Percentiles rank a stretch among this genome's conserved stretches.
These are phyloP conservation scores for Gastrolobium bilobum DNA, from an alignment of 306 rosid species.

Conservation along the genomic window DNA sequence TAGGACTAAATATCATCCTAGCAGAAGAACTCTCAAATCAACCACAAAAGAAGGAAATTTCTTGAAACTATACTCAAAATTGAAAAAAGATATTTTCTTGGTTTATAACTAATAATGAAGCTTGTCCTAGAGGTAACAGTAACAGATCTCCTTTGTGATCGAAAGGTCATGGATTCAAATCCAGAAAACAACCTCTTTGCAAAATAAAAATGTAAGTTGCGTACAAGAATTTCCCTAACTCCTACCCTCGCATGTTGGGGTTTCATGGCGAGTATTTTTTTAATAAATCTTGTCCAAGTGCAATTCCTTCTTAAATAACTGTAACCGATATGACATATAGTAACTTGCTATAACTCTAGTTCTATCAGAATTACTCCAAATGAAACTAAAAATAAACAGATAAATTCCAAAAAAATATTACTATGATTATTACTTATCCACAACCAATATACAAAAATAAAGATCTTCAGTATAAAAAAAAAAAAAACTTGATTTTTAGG, in stretches of 20 bases:
- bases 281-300: not conserved
- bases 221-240: no score
- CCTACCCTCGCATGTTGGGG: no score
- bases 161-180: no score
- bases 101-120: not conserved
- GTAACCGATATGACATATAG: not conserved
- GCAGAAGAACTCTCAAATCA: not conserved
- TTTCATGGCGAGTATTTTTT: no score
- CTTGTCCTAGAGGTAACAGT: not conserved
- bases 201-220: no score
- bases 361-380: constrained; percentile 14
- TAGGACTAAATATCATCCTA: not conserved
- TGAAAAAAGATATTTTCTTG: not conserved
- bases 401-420: constrained; percentile 14
- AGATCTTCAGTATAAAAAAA: not conserved
- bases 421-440: not conserved
- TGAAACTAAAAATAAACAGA: not conserved
- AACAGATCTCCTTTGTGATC: no score
- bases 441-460: not conserved
- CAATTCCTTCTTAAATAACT: constrained; percentile 19
- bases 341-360: constrained; percentile 28
- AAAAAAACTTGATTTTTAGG: not conserved
- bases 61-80: not conserved
- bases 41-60: not conserved
- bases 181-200: no score